phyloP scores from a whole-genome alignment of 2,329 filamentous ascomycete species.

The Aspergillus floridensis region DNA sequence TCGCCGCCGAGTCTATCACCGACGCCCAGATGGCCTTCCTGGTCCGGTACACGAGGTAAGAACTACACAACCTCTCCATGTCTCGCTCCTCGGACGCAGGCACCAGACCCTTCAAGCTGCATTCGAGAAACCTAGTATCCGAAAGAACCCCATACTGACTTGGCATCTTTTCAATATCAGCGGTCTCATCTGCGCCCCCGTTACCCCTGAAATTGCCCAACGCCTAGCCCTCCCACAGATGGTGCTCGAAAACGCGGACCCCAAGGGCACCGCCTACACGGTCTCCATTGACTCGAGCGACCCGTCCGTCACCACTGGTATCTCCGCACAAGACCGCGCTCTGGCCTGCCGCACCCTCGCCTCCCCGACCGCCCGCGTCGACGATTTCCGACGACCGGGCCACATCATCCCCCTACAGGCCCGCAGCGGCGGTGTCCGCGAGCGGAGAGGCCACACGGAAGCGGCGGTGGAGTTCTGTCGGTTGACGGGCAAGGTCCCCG shows the following conservation, averaged over 20 bases:
- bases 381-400: slow-evolving; percentile 74
- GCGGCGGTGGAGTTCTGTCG: slow-evolving; percentile 87
- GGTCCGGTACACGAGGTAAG: slow-evolving; percentile 73
- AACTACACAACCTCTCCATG: neutral
- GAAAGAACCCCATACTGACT: neutral
- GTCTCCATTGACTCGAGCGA: slow-evolving; percentile 79
- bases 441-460: slow-evolving; percentile 84
- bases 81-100: neutral
- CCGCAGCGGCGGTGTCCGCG: slow-evolving; percentile 73
- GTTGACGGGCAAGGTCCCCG: slow-evolving; percentile 71
- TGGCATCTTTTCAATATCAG: slow-evolving; percentile 39
- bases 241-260: slow-evolving; percentile 76
- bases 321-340: slow-evolving; percentile 82
- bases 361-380: slow-evolving; percentile 55
- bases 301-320: slow-evolving; percentile 77
- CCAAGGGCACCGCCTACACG: slow-evolving; percentile 89
- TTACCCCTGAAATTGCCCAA: slow-evolving; percentile 66
- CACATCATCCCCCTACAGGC: slow-evolving; percentile 87
- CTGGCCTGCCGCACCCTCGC: slow-evolving; percentile 78
- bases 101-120: neutral
- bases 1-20: slow-evolving; percentile 80
- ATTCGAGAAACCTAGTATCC: neutral
- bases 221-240: slow-evolving; percentile 82
- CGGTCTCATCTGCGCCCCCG: slow-evolving; percentile 86
- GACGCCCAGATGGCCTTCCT: slow-evolving; percentile 93